Evolutionary conservation across 2,329 filamentous ascomycete genomes (phyloP).

Genomic region (Trichophyton verrucosum): DNA sequence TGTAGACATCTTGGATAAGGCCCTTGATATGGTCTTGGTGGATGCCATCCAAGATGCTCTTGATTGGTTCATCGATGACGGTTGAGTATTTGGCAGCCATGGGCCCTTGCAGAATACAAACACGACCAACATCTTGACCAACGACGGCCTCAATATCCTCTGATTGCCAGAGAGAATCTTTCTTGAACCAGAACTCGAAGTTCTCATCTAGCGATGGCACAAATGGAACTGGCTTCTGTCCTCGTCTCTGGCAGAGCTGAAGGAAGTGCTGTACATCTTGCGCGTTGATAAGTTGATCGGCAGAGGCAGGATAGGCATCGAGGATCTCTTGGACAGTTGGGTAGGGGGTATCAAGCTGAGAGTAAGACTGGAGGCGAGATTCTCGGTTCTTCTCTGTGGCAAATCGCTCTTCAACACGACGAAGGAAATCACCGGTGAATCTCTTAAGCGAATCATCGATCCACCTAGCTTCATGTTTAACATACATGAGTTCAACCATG

Average conservation of each 20-base stretch:
- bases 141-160: constrained; percentile 95
- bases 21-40: constrained; percentile 76
- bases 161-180: constrained; percentile 98
- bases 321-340: constrained; percentile 66
- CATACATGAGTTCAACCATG: constrained; percentile 80
- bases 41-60: constrained; percentile 85
- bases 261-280: constrained; percentile 98
- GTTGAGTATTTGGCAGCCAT: constrained; percentile 85
- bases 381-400: constrained; percentile 57
- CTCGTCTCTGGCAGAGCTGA: constrained; percentile 76
- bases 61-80: constrained; percentile 80
- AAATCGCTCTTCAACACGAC: constrained; percentile 93
- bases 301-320: constrained; percentile 70
- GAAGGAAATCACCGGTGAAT: constrained; percentile 89
- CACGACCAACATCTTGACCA: constrained; percentile 87
- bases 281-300: constrained; percentile 87
- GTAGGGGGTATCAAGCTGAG: constrained; percentile 75
- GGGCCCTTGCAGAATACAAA: constrained; percentile 91
- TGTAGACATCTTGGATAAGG: constrained; percentile 69
- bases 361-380: constrained; percentile 79
- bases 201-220: constrained; percentile 91
- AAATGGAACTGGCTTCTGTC: constrained; percentile 94
- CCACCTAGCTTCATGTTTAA: constrained; percentile 83
- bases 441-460: constrained; percentile 73
- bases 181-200: constrained; percentile 99